Base-by-base conservation (phyloP, 2,329 filamentous ascomycete species). In the Claviceps sp. region DNA sequence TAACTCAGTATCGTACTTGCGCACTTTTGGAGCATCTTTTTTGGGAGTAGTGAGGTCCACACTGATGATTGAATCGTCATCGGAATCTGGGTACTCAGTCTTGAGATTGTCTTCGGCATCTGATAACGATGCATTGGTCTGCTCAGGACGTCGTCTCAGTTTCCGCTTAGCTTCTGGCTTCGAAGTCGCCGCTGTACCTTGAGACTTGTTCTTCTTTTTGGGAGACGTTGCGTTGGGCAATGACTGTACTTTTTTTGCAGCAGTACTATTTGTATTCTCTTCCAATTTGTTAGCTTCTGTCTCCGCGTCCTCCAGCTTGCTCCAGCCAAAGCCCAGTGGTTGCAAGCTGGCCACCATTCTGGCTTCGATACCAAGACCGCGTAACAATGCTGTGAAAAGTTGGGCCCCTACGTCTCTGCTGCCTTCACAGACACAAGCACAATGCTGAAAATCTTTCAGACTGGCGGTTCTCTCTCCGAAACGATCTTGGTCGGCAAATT, bases 341-440 rank as follows among this genome's bases (percentile, higher is more conserved):
- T 97, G 93, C 42, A 98, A 64, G 62, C 82, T 96, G 10, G 84
- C 82, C 2, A 97, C 81, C 73, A 97, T 77, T 34, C 91, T 78
- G 11, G 88, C 81, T 61, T 96, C 89, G 2, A 97, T 71, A 0
- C 87, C 87, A 11, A 97, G 64, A 0, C 83, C 89, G 57, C 93
- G 77, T 22, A 96, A 65, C 7, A 98, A 70, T 3, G 89, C 87
- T 0, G 89, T 94, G 57, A 97, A 97, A 0, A 98, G 74, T 62
- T 97, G 90, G 0, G 87, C 84, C 0, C 89, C 90, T 3, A 93
- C 76, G 65, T 97, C 93, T 56, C 90, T 78, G 55, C 89, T 96
- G 1, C 93, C 93, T 54, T 81, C 73, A 60, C 87, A 88, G 37
- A 72, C 70, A 56, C 79, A 78, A 1, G 91, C 91, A 48, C 76